Evolutionary conservation across 2,329 filamentous ascomycete species (phyloP), one percentile per base, ranked within the genome.

Genomic region (Alternaria viburni): DNA sequence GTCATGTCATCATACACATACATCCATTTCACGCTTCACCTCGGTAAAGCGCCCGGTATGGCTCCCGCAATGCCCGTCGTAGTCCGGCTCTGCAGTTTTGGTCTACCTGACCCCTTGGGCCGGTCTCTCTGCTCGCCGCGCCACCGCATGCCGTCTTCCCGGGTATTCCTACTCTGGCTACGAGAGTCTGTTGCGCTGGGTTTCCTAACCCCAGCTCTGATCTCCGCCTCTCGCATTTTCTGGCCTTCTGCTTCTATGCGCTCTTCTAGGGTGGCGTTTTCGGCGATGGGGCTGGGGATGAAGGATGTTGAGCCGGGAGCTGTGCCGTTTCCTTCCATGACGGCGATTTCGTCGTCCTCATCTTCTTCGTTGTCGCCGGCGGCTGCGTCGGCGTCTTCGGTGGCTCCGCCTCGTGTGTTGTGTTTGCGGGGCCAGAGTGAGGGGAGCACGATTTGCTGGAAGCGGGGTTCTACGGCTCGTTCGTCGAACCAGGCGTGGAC

Each of bases 401-500:
- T 89, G 19, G 90, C 90, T 1, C 90, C 90, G 5, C 91, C 92
- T 25, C 92, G 83, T 0, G 92, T 93, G 71, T 93, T 96, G 82
- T 89, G 91, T 83, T 94, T 95, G 50, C 92, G 84, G 1, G 93
- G 93, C 93, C 93, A 96, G 62, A 96, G 77, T 70, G 89, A 93
- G 0, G 93, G 93, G 9, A 96, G 83, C 1, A 91, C 91, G 68
- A 96, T 95, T 76, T 96, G 92, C 77, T 96, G 93, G 79, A 96
- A 96, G 25, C 92, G 87, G 2, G 93, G 93, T 80, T 96, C 92
- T 7, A 96, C 93, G 66, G 90, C 92, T 50, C 93, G 88, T 75
- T 96, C 92, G 77, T 96, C 92, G 78, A 96, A 95, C 93, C 93
- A 96, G 58, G 89, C 88, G 80, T 96, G 92, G 15, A 96, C 85